Percentiles rank a stretch among this genome's conserved stretches.
These are phyloP conservation scores for Choiromyces venosus DNA, from an alignment of 495 filamentous ascomycete genomes.

Conservation along the genomic window DNA sequence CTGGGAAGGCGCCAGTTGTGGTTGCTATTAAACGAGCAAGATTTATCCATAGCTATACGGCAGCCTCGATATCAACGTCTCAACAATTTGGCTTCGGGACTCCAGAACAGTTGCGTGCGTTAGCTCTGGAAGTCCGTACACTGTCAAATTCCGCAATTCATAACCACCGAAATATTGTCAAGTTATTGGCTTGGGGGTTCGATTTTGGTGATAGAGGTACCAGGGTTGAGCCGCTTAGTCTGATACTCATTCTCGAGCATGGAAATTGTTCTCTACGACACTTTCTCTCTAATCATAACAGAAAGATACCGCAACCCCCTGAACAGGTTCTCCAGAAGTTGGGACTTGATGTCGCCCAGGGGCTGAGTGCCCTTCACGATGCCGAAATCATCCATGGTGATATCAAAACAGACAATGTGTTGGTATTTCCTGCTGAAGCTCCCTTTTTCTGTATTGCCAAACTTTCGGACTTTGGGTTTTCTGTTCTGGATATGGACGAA, in stretches of 20 bases:
- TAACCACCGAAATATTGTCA: constrained; percentile 21
- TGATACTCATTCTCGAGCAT: constrained; percentile 19
- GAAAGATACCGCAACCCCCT: constrained; percentile 30
- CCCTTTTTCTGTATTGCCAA: constrained; percentile 23
- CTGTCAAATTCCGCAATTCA: constrained; percentile 11
- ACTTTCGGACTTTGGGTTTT: constrained; percentile 43
- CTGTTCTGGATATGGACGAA: constrained; percentile 8
- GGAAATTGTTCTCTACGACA: constrained; percentile 13
- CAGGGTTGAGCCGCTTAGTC: not conserved
- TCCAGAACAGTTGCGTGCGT: not conserved
- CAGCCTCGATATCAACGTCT: not conserved
- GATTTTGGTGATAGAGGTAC: not conserved
- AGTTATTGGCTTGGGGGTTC: constrained; percentile 18
- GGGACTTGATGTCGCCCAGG: constrained; percentile 41
- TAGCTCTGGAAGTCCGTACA: constrained; percentile 12
- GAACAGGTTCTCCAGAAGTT: constrained; percentile 13
- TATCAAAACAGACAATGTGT: constrained; percentile 45
- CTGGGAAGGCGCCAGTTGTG: not conserved
- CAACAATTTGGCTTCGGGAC: constrained; percentile 15
- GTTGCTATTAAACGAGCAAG: constrained; percentile 22
- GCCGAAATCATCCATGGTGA: constrained; percentile 46
- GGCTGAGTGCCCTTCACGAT: constrained; percentile 43
- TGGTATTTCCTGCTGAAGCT: constrained; percentile 42
- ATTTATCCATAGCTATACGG: constrained; percentile 10
- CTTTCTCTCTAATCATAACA: constrained; percentile 23